Conservation (phyloP, 2,329 filamentous ascomycete species). For the Thyridium curvatum region DNA sequence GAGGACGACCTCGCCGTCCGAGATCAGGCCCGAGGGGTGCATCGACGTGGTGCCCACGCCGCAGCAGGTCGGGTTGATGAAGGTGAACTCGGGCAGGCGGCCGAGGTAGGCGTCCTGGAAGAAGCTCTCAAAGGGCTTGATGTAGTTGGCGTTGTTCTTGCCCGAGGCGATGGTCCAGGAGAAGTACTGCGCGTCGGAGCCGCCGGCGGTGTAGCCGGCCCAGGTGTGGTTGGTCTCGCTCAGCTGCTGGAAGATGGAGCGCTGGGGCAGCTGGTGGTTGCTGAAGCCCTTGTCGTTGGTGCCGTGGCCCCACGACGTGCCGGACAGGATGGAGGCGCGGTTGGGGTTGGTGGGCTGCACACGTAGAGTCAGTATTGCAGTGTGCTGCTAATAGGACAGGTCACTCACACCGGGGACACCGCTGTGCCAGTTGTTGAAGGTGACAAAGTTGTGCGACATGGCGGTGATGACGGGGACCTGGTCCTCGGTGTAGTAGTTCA, state of each 20-base stretch:
- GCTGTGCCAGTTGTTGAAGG: conserved; percentile 38
- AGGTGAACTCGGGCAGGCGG: conserved; percentile 35
- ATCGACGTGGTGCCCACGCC: conserved; percentile 33
- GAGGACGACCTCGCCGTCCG: conserved; percentile 34
- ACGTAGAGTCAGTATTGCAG: not conserved
- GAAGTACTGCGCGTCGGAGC: conserved; percentile 33
- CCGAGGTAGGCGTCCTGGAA: conserved; percentile 35
- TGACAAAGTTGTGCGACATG: conserved; percentile 32
- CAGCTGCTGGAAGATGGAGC: conserved; percentile 33
- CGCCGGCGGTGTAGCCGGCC: conserved; percentile 35
- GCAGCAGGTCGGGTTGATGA: conserved; percentile 45
- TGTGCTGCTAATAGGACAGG: not conserved
- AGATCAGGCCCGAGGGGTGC: conserved; percentile 36
- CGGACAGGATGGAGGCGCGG: conserved; percentile 22
- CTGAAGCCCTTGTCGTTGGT: conserved; percentile 16
- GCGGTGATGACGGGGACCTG: conserved; percentile 32
- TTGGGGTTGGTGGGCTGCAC: conserved; percentile 33
- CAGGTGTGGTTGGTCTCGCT: conserved; percentile 31
- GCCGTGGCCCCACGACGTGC: conserved; percentile 21
- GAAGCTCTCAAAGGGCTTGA: conserved; percentile 26
- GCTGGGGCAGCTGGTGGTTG: conserved; percentile 18
- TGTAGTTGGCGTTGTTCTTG: conserved; percentile 21
- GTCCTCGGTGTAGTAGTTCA: conserved; percentile 36
- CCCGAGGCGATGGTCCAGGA: conserved; percentile 29
- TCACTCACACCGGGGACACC: conserved; percentile 31